Evolutionary conservation across 257 asterid species (phyloP), one percentile per base, ranked within the genome.

Genomic region (Solanum ossicruentum): DNA sequence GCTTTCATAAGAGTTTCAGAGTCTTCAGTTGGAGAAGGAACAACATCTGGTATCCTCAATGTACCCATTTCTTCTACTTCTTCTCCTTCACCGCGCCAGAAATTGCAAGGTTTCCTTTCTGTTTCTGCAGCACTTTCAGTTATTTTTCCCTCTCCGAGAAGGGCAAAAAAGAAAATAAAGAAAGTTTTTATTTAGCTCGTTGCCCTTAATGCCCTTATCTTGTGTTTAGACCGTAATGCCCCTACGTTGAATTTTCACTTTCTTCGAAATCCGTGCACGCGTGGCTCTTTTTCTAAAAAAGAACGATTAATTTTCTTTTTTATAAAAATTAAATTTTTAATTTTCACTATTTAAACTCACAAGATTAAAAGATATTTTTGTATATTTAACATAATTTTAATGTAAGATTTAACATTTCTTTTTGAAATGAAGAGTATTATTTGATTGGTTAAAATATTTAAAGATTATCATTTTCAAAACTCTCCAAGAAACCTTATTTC

Each of bases 11-110:
- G 93, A 12, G 60, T 87, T 86, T 90, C 90, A 78, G 92, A 93
- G 85, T 95, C 98, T 66, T 89, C 78, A 57, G 89, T 86, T 49
- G 98, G 98, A 85, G 97, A 87, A 41, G 96, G 97, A 86, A 91
- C 89, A 10, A 51, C 80, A 18, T 88, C 89, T 20, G 98, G 95
- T 20, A 92, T 45, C 72, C 88, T 85, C 8, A 95, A 45, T 6
- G 98, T 93, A 58, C 92, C 90, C 98, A 94, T 94, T 86, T 67
- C 67, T 21, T 51, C 47, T 23, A 32, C 21, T 7, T 12, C 65
- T 21, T 41, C 23, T 18, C 12, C 15, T 5, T 43, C 10, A 0
- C 10, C 61, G 1, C 13, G 17, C 39, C 6, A 49, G 11, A 57
- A 54, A 26, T n/a, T 61, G 66, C 15, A 61, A 26, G 32, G 52